Conservation (phyloP, 1,284 basidiomycete genomes). For the Microbotryum intermedium region DNA sequence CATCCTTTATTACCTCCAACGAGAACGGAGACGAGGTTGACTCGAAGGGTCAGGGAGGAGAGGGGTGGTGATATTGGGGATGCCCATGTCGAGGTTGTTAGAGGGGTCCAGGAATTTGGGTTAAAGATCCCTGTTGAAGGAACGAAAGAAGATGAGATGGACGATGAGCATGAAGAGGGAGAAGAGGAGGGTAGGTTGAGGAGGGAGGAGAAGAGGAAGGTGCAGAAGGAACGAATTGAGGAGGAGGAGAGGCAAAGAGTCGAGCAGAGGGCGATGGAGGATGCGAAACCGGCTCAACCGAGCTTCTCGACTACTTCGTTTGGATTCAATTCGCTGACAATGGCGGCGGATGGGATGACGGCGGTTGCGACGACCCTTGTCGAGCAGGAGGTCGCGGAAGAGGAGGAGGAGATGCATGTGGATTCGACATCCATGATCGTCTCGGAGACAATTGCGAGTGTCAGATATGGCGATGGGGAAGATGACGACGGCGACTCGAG, state of each 20-base stretch:
- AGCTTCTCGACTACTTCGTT: conserved; percentile 6
- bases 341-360: not conserved
- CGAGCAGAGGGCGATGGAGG: no score
- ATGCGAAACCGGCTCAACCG: no score
- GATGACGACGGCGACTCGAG: not conserved
- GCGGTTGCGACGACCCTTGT: conserved; percentile 8
- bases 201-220: no score
- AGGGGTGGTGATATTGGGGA: conserved; percentile 5
- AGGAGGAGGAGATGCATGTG: not conserved
- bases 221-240: no score
- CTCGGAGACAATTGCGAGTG: not conserved
- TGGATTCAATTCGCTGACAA: not conserved
- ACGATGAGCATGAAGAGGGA: not conserved
- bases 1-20: not conserved
- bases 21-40: not conserved
- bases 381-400: not conserved
- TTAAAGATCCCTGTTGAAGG: conserved; percentile 2
- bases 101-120: not conserved
- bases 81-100: conserved; percentile 1
- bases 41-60: conserved; percentile 6
- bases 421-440: not conserved
- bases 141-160: not conserved
- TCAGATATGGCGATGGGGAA: not conserved
- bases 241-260: no score
- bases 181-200: not conserved